phyloP scores from a whole-genome alignment of 768 basidiomycete genomes.

The Tylopilus rubrobrunneus region DNA sequence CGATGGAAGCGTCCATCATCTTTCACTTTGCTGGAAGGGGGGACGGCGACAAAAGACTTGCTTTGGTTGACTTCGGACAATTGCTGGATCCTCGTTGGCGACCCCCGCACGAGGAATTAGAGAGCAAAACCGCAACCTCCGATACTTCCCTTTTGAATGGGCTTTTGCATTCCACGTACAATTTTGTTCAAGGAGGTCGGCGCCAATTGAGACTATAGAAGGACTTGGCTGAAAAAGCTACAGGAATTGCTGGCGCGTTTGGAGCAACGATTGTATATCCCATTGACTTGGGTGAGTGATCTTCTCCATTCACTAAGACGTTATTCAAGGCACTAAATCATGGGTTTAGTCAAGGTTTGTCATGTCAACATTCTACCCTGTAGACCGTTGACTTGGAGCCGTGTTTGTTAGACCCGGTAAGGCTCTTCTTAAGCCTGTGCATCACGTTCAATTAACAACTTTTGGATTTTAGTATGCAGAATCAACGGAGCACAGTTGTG shows the following conservation, averaged over 20 bases:
- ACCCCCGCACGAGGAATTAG: slow-evolving; percentile 57
- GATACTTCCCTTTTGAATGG: slow-evolving; percentile 47
- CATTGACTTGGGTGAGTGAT: slow-evolving; percentile 78
- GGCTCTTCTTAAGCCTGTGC: slow-evolving; percentile 1
- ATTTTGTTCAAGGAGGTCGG: slow-evolving; percentile 81
- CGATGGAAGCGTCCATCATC: slow-evolving; percentile 97
- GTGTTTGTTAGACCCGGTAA: slow-evolving; percentile 53
- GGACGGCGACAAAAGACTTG: slow-evolving; percentile 60
- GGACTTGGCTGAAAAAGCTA: slow-evolving; percentile 15
- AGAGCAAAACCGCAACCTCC: slow-evolving; percentile 28
- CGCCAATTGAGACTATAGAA: not conserved
- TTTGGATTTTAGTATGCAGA: slow-evolving; percentile 72
- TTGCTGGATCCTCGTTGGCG: slow-evolving; percentile 88
- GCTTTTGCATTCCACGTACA: slow-evolving; percentile 73
- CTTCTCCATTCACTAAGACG: not conserved
- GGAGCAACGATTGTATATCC: slow-evolving; percentile 99
- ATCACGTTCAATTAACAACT: not conserved
- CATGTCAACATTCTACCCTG: not conserved
- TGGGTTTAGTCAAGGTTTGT: slow-evolving; percentile 65
- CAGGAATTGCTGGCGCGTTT: slow-evolving; percentile 86
- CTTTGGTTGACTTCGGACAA: slow-evolving; percentile 88
- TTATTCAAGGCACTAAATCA: slow-evolving; percentile 7
- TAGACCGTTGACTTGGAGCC: slow-evolving; percentile 6
- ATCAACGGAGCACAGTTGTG: slow-evolving; percentile 94
- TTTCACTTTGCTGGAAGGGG: slow-evolving; percentile 97